Evolutionary conservation across 768 basidiomycete genomes (phyloP).

Genomic region (Tephrocybe rancida): DNA sequence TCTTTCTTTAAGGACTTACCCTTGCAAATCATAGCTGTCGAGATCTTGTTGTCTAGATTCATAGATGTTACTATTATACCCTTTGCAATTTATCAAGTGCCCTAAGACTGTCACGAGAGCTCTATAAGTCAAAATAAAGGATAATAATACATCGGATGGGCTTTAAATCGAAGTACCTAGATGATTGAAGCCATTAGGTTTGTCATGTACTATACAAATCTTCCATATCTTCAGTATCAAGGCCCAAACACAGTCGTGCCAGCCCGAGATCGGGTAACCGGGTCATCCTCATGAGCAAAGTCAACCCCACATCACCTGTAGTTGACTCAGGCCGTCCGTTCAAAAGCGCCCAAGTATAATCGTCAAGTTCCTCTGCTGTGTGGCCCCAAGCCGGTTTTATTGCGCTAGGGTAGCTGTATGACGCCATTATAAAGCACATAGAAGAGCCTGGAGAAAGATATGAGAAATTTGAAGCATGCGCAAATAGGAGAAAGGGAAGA

Average conservation of each 20-base stretch:
- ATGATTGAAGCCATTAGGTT: not conserved
- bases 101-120: too few relatives aligned
- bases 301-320: conserved; percentile 41
- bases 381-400: conserved; percentile 73
- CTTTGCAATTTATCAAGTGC: too few relatives aligned
- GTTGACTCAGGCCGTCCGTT: conserved; percentile 44
- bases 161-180: not conserved
- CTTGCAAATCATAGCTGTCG: not conserved
- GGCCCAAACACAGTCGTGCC: conserved; percentile 58
- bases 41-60: too few relatives aligned
- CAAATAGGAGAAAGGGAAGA: not conserved
- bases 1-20: too few relatives aligned
- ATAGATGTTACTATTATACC: too few relatives aligned
- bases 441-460: conserved; percentile 58
- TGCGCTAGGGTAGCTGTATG: conserved; percentile 61
- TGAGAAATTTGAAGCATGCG: not conserved
- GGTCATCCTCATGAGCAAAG: conserved; percentile 77
- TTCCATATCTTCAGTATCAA: conserved; percentile 19
- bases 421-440: conserved; percentile 75
- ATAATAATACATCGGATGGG: too few relatives aligned
- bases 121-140: too few relatives aligned
- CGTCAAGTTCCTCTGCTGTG: conserved; percentile 68
- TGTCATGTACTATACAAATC: not conserved
- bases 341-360: conserved; percentile 63
- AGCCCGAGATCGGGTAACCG: conserved; percentile 74